Evolutionary conservation across 1,139 yeast species (phyloP), one percentile per base, ranked within the genome.

Genomic region (Magnusiomyces tetraspermus): DNA sequence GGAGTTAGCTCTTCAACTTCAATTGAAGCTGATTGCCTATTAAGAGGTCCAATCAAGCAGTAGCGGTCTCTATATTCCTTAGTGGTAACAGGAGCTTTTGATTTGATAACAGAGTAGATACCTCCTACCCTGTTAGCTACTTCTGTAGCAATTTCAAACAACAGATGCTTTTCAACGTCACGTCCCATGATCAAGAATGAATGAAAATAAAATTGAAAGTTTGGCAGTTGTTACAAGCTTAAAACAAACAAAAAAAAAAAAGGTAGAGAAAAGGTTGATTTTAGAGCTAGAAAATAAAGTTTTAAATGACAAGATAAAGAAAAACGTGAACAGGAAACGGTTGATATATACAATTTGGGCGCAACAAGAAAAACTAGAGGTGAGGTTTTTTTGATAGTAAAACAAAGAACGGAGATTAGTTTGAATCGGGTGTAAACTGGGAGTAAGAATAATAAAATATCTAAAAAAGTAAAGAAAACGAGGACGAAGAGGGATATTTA

Each of bases 111-210:
- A 30, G 97, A 89, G 73, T 92, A 92, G 68, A 92, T 92, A 50
- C 98, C 98, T 52, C 98, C 98, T 30, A 92, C 97, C 63, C 95
- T 79, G 74, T 92, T 90, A 63, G 97, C 97, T 50, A 92, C 97
- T 69, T 92, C 98, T 3, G 98, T 92, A 59, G 98, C 95, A 52
- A 88, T 86, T 72, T 92, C 98, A 65, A 92, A 89, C 51, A 92
- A 77, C 55, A 89, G 75, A 66, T 89, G 97, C 68, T 87, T 85
- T 62, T 83, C 80, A 46, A 73, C 73, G 67, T 71, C 74, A 51
- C 76, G 65, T n/a, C 48, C 48, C 56, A 59, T 60, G 60, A 60
- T 61, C 24, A 5, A 21, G 22, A 24, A 26, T 4, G 22, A 24
- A 42, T 11, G 4, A n/a, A 36, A 13, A 37, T 5, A 30, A 37